Evolutionary conservation across 768 basidiomycete species (phyloP), one percentile per base, ranked within the genome.

Genomic region (Rhodotorula babjevae): DNA sequence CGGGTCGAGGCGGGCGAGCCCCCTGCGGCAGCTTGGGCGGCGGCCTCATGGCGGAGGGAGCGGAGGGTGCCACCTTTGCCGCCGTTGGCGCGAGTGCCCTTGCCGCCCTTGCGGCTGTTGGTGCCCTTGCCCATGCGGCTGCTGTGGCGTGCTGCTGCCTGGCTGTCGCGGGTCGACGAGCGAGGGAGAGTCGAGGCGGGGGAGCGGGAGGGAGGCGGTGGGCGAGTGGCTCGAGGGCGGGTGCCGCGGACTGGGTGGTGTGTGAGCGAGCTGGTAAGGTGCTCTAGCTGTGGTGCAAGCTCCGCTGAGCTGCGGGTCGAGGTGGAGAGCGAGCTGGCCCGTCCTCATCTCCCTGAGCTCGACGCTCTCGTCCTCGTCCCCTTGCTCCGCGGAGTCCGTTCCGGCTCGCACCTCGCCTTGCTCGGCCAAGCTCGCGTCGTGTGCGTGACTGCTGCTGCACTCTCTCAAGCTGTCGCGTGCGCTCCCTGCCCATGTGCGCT

Each of bases 11-110:
- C 15, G 5, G 65, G 40, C 27, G 64, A 46, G 14, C 44, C 44
- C 4, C 36, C 36, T 4, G 36, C 36, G 36, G 36, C 36, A 36
- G 36, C 36, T 36, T 36, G 36, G 44, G 44, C 49, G 15, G 40
- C 33, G 19, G 68, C 50, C 42, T 65, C 50, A 56, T 74, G 73
- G 21, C 73, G 73, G 6, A 74, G 62, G 6, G 73, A 63, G 16
- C 73, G 73, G 7, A 74, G 65, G 21, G 73, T 74, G 14, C 68
- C 44, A 11, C 52, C 60, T 44, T 68, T 66, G 40, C 65, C 55
- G 3, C 61, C 49, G 33, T 47, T 12, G 55, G 6, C 36, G 36
- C 36, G 36, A 36, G 36, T 36, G 25, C 23, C 25, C 31, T 65
- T 44, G 42, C 58, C 66, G 31, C 60, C 72, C 72, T 69, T 73